These are phyloP conservation scores for Phytophthora uliginosa DNA, from an alignment of 352 stramenopile species.

Conservation along the genomic window DNA sequence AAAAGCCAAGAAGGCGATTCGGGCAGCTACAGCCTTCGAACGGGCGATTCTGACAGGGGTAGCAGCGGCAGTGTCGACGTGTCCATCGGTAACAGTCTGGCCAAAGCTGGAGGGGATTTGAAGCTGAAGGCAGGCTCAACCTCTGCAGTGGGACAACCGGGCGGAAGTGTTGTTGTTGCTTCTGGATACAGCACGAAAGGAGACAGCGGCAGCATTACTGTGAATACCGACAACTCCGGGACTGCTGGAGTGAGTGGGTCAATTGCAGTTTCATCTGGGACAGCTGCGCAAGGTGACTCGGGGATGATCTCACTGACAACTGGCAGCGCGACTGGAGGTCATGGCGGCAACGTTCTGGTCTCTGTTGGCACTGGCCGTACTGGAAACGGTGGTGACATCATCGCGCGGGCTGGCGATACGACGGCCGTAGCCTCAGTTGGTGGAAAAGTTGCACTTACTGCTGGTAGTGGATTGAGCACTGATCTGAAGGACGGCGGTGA, in stretches of 20 bases:
- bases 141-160: constrained; percentile 55
- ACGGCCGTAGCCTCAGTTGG: constrained; percentile 47
- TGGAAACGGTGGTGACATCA: constrained; percentile 76
- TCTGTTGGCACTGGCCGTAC: constrained; percentile 62
- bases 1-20: constrained; percentile 65
- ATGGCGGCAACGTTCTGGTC: constrained; percentile 75
- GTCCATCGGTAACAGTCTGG: constrained; percentile 30
- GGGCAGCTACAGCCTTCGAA: constrained; percentile 63
- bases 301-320: constrained; percentile 77
- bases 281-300: constrained; percentile 62
- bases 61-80: constrained; percentile 37
- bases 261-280: constrained; percentile 74
- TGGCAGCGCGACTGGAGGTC: constrained; percentile 65
- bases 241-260: constrained; percentile 78
- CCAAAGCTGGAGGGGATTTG: constrained; percentile 32
- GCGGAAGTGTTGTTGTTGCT: constrained; percentile 81
- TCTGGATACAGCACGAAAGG: constrained; percentile 73
- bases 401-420: constrained; percentile 73
- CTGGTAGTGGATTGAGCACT: constrained; percentile 49
- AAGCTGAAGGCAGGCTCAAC: constrained; percentile 39
- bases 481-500: constrained; percentile 72
- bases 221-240: constrained; percentile 84
- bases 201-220: constrained; percentile 84
- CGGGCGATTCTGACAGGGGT: constrained; percentile 58
- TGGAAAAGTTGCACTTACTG: constrained; percentile 57